These are phyloP conservation scores for Eucalyptus lansdowneana DNA, from an alignment of 345 rosid genomes.

Conservation along the genomic window DNA sequence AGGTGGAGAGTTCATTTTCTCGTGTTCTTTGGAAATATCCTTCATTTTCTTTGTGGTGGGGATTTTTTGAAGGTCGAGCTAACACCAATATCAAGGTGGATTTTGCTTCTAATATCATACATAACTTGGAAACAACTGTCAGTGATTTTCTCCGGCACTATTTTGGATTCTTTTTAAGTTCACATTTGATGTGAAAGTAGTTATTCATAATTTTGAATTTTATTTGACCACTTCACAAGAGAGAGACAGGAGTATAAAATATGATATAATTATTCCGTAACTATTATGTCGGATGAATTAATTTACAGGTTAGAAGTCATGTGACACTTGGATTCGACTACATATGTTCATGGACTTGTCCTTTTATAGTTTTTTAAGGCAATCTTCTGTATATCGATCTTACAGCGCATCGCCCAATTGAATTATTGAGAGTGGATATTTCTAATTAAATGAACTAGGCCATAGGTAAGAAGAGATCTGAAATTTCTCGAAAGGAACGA, in stretches of 20 bases:
- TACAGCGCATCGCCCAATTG: neutral
- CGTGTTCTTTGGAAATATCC: neutral
- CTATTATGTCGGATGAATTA: neutral
- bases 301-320: neutral
- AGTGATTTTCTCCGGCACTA: neutral
- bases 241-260: neutral
- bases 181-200: neutral
- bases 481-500: neutral
- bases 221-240: neutral
- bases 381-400: neutral
- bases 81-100: neutral
- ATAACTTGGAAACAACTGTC: neutral
- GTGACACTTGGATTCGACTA: neutral
- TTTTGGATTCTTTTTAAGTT: neutral
- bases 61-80: neutral
- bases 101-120: neutral
- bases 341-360: neutral
- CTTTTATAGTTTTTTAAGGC: neutral
- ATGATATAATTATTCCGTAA: neutral
- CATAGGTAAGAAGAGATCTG: neutral
- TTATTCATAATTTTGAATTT: neutral
- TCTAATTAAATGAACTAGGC: neutral
- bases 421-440: neutral
- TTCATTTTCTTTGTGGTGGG: neutral
- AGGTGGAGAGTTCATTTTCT: neutral